phyloP scores from a whole-genome alignment of 2,329 filamentous ascomycete species.

The Apiospora hydei region DNA sequence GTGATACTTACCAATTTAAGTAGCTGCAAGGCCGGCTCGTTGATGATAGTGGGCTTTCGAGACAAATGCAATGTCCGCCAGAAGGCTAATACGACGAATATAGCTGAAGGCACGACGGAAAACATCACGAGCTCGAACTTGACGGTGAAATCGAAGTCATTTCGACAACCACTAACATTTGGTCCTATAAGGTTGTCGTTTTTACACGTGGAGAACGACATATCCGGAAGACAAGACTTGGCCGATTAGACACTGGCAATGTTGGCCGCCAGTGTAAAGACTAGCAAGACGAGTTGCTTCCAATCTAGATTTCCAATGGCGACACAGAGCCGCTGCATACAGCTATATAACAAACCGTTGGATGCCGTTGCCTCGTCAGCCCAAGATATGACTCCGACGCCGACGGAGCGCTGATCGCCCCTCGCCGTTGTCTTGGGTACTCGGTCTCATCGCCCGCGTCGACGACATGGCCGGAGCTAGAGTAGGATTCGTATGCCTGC shows the following conservation, averaged over 20 bases:
- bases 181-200: constrained; percentile 53
- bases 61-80: constrained; percentile 43
- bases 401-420: background rate
- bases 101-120: constrained; percentile 49
- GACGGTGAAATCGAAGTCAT: constrained; percentile 59
- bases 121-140: constrained; percentile 57
- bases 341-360: background rate
- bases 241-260: background rate
- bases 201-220: constrained; percentile 30
- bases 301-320: background rate
- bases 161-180: constrained; percentile 52
- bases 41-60: constrained; percentile 43
- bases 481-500: constrained; percentile 3
- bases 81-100: constrained; percentile 47
- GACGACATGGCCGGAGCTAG: background rate
- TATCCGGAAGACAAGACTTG: constrained; percentile 17
- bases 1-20: constrained; percentile 41
- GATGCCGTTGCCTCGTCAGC: background rate
- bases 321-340: background rate
- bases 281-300: background rate
- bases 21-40: constrained; percentile 44
- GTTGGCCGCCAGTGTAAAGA: background rate
- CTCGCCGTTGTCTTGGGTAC: background rate
- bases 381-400: background rate
- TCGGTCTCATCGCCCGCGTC: background rate